Base-by-base conservation (phyloP, 768 basidiomycete genomes). In the Lentinula sp. region DNA sequence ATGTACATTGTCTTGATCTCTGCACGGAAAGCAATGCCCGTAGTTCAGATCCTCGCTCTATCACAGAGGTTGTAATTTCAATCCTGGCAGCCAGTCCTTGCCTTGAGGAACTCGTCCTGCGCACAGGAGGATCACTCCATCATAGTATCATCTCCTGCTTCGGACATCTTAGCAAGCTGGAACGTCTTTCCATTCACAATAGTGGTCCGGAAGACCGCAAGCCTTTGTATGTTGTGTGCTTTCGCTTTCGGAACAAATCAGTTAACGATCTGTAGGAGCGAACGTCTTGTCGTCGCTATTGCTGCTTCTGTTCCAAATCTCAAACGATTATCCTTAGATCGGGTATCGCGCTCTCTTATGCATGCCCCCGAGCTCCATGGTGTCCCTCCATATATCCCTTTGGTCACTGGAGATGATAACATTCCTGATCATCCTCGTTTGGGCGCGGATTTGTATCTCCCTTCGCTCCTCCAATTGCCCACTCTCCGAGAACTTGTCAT, bases 251-350 rank as follows among this genome's bases (percentile, higher is more conserved):
- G 48, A 18, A 39, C 41, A 37, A 57, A 48, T 57, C 49, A 45
- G 41, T 36, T 28, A 32, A 55, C 54, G 52, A 60, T 53, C 32
- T 9, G 51, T 37, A 87, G 85, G 74, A 86, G 85, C 72, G 88
- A 91, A 68, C 78, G 88, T 28, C 77, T 89, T 0, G 85, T 82
- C 59, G 88, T 90, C 15, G 80, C 84, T 6, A 85, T 91, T 63
- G 87, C 87, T 0, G 81, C 84, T 1, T 81, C 83, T 1, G 71
- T 84, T 4, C 82, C 82, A 13, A 72, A 76, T 66, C 79, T 91
- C 50, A 69, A 79, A 50, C 77, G 82, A 52, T 78, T 91, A 54
- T 75, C 80, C 4, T 75, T 91, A 10, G 81, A 85, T 56, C 83
- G 82, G 66, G 81, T 91, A 66, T 81, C 85, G 15, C 85, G 88